A percentile compares a stretch with the other conserved stretches of the same genome.
Evolutionary conservation across 352 stramenopile genomes (phyloP).

Genomic region (Blastocystis sp.): DNA sequence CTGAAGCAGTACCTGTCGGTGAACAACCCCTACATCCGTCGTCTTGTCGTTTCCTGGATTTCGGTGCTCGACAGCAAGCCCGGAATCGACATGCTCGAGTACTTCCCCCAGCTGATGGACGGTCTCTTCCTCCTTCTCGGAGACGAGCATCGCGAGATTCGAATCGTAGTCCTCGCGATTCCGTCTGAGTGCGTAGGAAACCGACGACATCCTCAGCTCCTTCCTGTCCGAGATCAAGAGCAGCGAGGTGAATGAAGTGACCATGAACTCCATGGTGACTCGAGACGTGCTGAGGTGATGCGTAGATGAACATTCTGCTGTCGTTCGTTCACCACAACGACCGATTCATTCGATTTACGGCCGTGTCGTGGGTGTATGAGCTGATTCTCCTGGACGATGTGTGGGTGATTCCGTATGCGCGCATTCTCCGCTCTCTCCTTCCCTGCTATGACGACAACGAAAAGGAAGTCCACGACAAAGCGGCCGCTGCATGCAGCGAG

Average conservation of each 20-base stretch:
- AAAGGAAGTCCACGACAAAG: not conserved
- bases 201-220: conserved; percentile 37
- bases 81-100: conserved; percentile 62
- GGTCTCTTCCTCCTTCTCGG: conserved; percentile 54
- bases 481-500: conserved; percentile 33
- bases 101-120: conserved; percentile 70
- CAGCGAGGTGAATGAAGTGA: conserved; percentile 23
- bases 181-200: conserved; percentile 4
- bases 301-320: conserved; percentile 43
- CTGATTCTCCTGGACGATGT: conserved; percentile 41
- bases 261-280: conserved; percentile 50
- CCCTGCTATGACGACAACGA: conserved; percentile 62
- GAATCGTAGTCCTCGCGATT: not conserved
- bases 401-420: conserved; percentile 51
- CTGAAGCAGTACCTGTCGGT: conserved; percentile 89
- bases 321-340: conserved; percentile 52
- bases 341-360: conserved; percentile 45
- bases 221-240: conserved; percentile 71
- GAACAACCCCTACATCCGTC: conserved; percentile 88
- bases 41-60: conserved; percentile 79
- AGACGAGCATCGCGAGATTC: conserved; percentile 67
- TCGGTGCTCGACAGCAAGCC: conserved; percentile 64
- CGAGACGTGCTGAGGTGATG: not conserved
- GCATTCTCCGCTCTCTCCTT: conserved; percentile 26
- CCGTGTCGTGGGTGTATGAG: conserved; percentile 63